Base-by-base conservation (phyloP, 345 rosid species). In the Leavenworthia alabamica region DNA sequence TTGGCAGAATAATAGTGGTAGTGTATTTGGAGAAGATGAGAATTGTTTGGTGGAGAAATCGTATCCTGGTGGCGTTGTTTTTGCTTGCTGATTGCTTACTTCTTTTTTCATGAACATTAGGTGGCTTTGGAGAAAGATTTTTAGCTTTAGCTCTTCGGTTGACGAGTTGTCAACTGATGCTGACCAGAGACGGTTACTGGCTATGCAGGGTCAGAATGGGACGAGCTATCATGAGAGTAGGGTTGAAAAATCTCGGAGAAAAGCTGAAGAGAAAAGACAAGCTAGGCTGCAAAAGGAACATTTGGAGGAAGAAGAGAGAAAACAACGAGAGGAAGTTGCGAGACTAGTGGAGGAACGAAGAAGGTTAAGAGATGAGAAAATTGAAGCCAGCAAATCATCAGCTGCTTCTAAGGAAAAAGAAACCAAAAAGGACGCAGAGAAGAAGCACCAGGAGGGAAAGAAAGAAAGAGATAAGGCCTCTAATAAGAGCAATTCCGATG, bases 191-290 rank as follows among this genome's bases (percentile, higher is more conserved):
- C 82, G 80, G 1, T 64, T 85, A 56, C 68, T 86, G 79, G 56
- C 89, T 71, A 83, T 79, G 72, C 85, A 78, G 72, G 84, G 82
- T 44, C 93, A 90, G 53, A 75, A 70, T 60, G 96, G 85, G 58
- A 39, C 62, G 12, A 81, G 42, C 74, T 80, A 27, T 74, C 83
- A 80, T 37, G 94, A 86, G 75, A 89, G 89, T 70, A 89, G 85
- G 79, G 76, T 77, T 35, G 98, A 92, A 47, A 92, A 85, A 66
- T 88, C 98, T 27, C 93, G 98, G 8, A 81, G 97, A 77, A 92
- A 92, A 74, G 98, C 98, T 29, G 98, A 89, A 72, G 97, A 89
- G 77, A 92, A 82, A 80, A 85, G 89, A 74, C 97, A 89, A 65
- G 98, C 97, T 73, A 82, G 98, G 82, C 63, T 89, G 42, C 97